Evolutionary conservation across 345 rosid genomes (phyloP).

Genomic region (Carallia brachiata): DNA sequence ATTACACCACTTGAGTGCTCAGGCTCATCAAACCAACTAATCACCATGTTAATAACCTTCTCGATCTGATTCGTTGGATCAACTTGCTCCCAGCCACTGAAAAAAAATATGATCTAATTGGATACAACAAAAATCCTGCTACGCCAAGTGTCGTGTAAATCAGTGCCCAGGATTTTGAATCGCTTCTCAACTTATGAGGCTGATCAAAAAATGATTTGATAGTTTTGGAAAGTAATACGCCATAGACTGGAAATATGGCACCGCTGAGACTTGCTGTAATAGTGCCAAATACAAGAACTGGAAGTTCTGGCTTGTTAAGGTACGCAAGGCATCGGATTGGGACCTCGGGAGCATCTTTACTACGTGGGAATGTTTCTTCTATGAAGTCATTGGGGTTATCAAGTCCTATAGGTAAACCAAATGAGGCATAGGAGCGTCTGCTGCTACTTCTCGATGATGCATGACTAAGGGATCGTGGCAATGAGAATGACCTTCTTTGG

Average conservation of each 20-base stretch:
- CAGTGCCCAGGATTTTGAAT: conserved; percentile 72
- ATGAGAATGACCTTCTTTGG: background rate
- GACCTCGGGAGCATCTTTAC: conserved; percentile 33
- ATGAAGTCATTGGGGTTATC: conserved; percentile 25
- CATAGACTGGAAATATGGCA: conserved; percentile 57
- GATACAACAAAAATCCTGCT: conserved; percentile 47
- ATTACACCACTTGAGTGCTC: conserved; percentile 58
- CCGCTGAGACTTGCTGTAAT: conserved; percentile 31
- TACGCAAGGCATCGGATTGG: conserved; percentile 36
- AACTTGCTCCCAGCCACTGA: conserved; percentile 71
- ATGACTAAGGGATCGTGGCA: conserved; percentile 45
- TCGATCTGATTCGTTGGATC: conserved; percentile 64
- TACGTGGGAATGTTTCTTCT: conserved; percentile 27
- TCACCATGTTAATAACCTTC: conserved; percentile 82
- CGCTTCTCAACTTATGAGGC: conserved; percentile 55
- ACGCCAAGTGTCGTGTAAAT: conserved; percentile 60
- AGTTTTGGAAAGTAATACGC: conserved; percentile 50
- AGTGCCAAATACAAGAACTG: conserved; percentile 29
- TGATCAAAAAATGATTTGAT: conserved; percentile 61
- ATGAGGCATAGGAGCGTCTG: conserved; percentile 50
- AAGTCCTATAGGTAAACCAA: conserved; percentile 53
- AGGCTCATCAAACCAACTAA: conserved; percentile 81
- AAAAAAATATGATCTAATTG: conserved; percentile 59
- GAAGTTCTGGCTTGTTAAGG: conserved; percentile 44
- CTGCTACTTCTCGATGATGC: conserved; percentile 60